These are phyloP conservation scores for Moesziomyces sp. DNA, from an alignment of 1,284 basidiomycete genomes.

Conservation along the genomic window DNA sequence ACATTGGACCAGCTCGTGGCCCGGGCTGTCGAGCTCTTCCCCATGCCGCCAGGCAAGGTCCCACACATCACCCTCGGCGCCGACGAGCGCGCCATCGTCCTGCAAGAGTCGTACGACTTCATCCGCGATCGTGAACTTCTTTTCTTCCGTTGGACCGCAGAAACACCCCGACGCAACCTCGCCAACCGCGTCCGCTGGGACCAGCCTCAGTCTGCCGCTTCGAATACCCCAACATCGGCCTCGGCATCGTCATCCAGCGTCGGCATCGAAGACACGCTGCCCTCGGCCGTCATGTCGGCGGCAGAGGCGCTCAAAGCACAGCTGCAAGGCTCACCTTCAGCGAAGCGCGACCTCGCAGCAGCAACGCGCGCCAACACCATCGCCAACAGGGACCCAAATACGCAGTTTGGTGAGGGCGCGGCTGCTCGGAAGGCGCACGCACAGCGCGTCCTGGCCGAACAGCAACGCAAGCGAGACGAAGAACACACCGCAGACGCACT, in stretches of 20 bases:
- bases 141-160: constrained; percentile 59
- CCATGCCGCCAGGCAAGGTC: constrained; percentile 57
- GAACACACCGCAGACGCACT: constrained; percentile 34
- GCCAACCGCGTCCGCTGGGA: constrained; percentile 58
- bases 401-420: constrained; percentile 33
- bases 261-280: not conserved
- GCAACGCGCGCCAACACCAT: constrained; percentile 41
- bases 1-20: constrained; percentile 53
- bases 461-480: constrained; percentile 42
- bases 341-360: constrained; percentile 20
- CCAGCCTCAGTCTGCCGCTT: constrained; percentile 13
- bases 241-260: constrained; percentile 20
- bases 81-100: constrained; percentile 56
- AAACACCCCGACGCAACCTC: constrained; percentile 46
- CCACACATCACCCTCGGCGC: constrained; percentile 58
- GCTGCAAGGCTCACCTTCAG: constrained; percentile 17
- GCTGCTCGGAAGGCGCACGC: constrained; percentile 50
- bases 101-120: constrained; percentile 60
- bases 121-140: constrained; percentile 62
- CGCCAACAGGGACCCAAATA: constrained; percentile 40
- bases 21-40: constrained; percentile 59
- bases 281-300: constrained; percentile 5
- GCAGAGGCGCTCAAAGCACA: constrained; percentile 23
- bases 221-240: constrained; percentile 7
- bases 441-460: constrained; percentile 46